phyloP scores from a whole-genome alignment of 2,329 filamentous ascomycete genomes.

The Colletotrichum filicis region DNA sequence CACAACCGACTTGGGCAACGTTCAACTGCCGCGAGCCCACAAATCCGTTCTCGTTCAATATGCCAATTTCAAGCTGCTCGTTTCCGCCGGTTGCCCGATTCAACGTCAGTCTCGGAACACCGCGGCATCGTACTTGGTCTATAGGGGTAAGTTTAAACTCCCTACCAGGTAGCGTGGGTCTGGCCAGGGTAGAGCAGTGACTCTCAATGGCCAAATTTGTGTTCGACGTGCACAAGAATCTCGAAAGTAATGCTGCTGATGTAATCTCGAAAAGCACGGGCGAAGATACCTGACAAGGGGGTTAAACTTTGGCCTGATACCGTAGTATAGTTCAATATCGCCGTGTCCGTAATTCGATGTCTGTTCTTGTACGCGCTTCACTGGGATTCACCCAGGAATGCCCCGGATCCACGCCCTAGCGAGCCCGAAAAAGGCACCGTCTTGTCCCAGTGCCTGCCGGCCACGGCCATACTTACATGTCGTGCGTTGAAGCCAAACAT shows the following conservation, averaged over 20 bases:
- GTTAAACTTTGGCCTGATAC: too few species aligned
- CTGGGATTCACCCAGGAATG: background rate
- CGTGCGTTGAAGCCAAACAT: background rate
- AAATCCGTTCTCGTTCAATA: background rate
- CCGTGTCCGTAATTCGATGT: background rate
- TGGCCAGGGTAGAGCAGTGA: too few species aligned
- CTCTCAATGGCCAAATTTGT: too few species aligned
- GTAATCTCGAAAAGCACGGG: too few species aligned
- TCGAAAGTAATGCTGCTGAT: too few species aligned
- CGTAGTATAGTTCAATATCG: slow-evolving; percentile 2
- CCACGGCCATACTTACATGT: background rate
- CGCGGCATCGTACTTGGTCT: background rate
- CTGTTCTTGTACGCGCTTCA: background rate
- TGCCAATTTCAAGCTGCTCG: background rate
- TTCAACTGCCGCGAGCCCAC: background rate
- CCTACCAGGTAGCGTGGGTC: too few species aligned
- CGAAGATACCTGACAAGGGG: too few species aligned
- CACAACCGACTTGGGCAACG: background rate
- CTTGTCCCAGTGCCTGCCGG: slow-evolving; percentile 14
- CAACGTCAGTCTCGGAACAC: background rate
- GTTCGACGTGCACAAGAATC: too few species aligned
- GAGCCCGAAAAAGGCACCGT: background rate
- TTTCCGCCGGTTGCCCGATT: background rate
- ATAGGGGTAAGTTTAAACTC: too few species aligned
- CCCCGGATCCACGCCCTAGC: background rate